Base-by-base conservation (phyloP, 2,329 filamentous ascomycete genomes). In the Elsinoe arachidis region DNA sequence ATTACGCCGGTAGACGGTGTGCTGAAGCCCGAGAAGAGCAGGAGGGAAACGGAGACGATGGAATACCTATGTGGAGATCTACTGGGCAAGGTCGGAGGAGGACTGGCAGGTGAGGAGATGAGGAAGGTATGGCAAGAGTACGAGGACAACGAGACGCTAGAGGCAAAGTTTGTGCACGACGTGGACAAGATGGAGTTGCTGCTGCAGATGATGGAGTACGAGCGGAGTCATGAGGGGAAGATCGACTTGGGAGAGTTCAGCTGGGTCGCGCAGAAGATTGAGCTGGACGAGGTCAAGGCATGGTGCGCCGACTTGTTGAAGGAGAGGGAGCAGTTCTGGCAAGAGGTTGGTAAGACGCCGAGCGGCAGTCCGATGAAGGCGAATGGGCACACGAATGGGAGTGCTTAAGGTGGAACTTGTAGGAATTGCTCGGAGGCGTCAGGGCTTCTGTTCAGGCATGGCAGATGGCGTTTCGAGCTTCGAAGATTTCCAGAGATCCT, bases 111-210 rank as follows among this genome's bases (percentile, higher is more conserved):
- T 2, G 69, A 79, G 56, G 84, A 91, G 55, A 85, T 99, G 26
- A 79, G 85, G 59, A 81, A 79, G 7, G 80, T 96, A 53, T 99
- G 93, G 89, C 86, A 95, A 67, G 93, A 99, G 72, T 99, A 99
- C 68, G 93, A 99, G 72, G 89, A 93, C 65, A 85, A 84, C 15
- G 67, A 85, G 74, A 97, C 93, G 7, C 74, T 85, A 12, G 92
- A 99, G 69, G 88, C 87, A 64, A 79, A 85, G 60, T 97, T 92
- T 62, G 93, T 99, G 43, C 93, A 99, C 70, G 93, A 99, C 70
- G 83, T 99, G 59, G 93, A 99, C 74, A 97, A 97, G 83, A 84
- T 99, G 71, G 93, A 99, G 75, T 76, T 99, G 63, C 74, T 99
- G 60, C 75, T 95, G 67, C 93, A 99, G 76, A 96, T 96, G 88